Base-by-base conservation (phyloP, 371 early-diverging fungal genomes). In the Zychaea mexicana region DNA sequence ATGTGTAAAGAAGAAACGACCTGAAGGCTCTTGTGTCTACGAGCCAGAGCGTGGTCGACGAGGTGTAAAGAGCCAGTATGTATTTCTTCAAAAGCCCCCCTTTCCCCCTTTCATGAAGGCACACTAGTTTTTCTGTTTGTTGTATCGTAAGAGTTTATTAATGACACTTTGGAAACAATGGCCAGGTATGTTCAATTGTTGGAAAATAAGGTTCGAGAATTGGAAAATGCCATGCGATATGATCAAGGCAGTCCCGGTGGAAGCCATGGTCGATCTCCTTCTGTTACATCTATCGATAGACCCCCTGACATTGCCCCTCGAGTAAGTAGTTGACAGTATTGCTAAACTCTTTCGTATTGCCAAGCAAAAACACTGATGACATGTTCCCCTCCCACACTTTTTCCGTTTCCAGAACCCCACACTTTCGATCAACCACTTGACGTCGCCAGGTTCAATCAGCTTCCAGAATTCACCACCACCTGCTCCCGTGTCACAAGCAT, bases 131-230 rank as follows among this genome's bases (percentile, higher is more conserved):
- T n/a, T n/a, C n/a, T n/a, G n/a, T n/a, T n/a, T n/a, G n/a, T n/a
- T n/a, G n/a, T n/a, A n/a, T n/a, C n/a, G n/a, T n/a, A n/a, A n/a
- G n/a, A n/a, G n/a, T n/a, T n/a, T n/a, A n/a, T n/a, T n/a, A n/a
- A n/a, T n/a, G n/a, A n/a, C n/a, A n/a, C n/a, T n/a, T n/a, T n/a
- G n/a, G n/a, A n/a, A n/a, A n/a, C n/a, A n/a, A n/a, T n/a, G n/a
- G n/a, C n/a, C 42, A 69, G 70, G 27, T 70, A 70, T 49, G 70
- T 70, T n/a, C 70, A 70, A 54, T 26, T 66, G 30, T 26, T 70
- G 12, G 70, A 70, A 32, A 62, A 70, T 24, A 66, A 62, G 47
- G 70, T 70, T 42, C 69, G 62, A 52, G 67, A 66, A 30, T 30
- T 70, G 21, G 67, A 70, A 46, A 39, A 42, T 12, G 62, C 58